Evolutionary conservation across 2,329 filamentous ascomycete species (phyloP).

Genomic region (Colletotrichum tabaci): DNA sequence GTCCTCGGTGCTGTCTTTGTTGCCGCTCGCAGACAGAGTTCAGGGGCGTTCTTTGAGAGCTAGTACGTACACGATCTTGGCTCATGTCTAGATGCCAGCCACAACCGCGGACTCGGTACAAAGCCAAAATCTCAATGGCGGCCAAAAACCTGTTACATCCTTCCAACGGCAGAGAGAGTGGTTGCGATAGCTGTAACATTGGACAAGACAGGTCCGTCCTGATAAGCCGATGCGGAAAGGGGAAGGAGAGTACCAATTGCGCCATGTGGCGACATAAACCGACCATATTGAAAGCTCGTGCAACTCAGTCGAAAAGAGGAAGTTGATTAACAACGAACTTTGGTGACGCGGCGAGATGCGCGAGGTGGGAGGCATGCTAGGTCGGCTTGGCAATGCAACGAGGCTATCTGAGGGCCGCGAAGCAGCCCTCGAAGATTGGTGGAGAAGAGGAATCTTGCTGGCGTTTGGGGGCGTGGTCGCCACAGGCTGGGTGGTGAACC

Average conservation of each 20-base stretch:
- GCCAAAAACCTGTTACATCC: too few relatives aligned
- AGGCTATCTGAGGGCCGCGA: conserved; percentile 28
- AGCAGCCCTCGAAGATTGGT: background rate
- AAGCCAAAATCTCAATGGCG: background rate
- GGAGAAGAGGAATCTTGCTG: background rate
- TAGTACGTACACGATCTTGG: conserved; percentile 4
- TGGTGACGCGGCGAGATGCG: conserved; percentile 7
- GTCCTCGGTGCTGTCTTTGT: conserved; percentile 10
- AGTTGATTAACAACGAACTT: conserved; percentile 26
- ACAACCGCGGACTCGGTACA: background rate
- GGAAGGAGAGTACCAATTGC: conserved; percentile 40
- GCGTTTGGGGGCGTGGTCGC: conserved; percentile 1
- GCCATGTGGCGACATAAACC: conserved; percentile 34
- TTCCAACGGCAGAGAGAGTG: background rate
- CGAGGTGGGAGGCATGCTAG: conserved; percentile 9
- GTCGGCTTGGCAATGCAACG: conserved; percentile 41
- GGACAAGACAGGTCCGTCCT: conserved; percentile 3
- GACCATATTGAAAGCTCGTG: conserved; percentile 17
- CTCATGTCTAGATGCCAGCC: background rate
- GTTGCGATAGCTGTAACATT: background rate
- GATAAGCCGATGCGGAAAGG: conserved; percentile 36
- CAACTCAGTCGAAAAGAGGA: conserved; percentile 24
- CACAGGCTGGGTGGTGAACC: background rate
- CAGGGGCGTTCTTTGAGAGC: conserved; percentile 15
- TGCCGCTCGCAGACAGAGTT: conserved; percentile 12